Evolutionary conservation across 305 asterid genomes (phyloP), one percentile per base, ranked within the genome.

Genomic region (Euphrasia arctica): DNA sequence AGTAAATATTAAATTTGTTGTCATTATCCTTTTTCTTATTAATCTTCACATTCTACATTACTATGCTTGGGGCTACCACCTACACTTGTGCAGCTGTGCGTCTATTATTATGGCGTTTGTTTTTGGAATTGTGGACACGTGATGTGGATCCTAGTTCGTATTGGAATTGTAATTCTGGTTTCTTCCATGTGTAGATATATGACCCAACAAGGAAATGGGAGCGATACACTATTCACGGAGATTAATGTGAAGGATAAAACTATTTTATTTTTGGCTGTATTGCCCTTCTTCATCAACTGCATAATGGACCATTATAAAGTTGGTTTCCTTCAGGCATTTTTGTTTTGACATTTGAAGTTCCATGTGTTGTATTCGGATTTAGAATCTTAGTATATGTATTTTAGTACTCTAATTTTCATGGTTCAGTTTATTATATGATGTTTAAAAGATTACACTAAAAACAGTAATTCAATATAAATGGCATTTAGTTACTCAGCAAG

Each of bases 131-230:
- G n/a, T n/a, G n/a, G n/a, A n/a, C n/a, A n/a, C n/a, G n/a, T n/a
- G n/a, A n/a, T n/a, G n/a, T n/a, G n/a, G n/a, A n/a, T n/a, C n/a
- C n/a, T n/a, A n/a, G n/a, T n/a, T 60, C 32, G 45, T 39, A 12
- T 51, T 43, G 15, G 54, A 67, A 39, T 49, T 54, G 42, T 56
- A 22, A 52, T 47, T 36, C 36, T 64, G 55, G 61, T 58, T 75
- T 52, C 42, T 58, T 18, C 63, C 43, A 29, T 52, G 62, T 73
- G 77, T 86, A 86, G 90, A 86, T 83, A 76, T 86, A 86, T 9
- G 94, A 86, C 64, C 94, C 90, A n/a, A 86, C 90, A 5, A 83
- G 58, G 81, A 83, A 86, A 68, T 86, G 90, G 90, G 88, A 83
- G 61, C 80, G 90, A 5, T 86, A 86, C 52, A 86, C 94, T 22